A percentile compares a stretch with the other conserved stretches of the same genome.
These are phyloP conservation scores for Echinosophora koreensis DNA, from an alignment of 306 rosid species.

Conservation along the genomic window DNA sequence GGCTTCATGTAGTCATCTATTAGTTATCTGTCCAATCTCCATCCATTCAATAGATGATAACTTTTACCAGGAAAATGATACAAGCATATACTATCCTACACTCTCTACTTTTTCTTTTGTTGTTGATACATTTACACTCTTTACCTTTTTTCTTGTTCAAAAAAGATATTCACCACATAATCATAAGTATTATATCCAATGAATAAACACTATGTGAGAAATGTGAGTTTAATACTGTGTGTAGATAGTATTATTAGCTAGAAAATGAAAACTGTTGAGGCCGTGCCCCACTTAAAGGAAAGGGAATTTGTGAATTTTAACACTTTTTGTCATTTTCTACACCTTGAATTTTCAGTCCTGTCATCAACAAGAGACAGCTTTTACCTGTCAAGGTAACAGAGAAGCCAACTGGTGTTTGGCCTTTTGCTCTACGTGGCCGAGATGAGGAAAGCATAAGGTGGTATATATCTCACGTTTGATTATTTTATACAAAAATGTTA, in stretches of 20 bases:
- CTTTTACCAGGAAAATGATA: constrained; percentile 38
- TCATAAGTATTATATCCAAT: not conserved
- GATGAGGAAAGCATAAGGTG: constrained; percentile 32
- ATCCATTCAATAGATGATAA: constrained; percentile 20
- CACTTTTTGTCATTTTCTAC: constrained; percentile 39
- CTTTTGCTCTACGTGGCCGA: constrained; percentile 29
- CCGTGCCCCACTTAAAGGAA: constrained; percentile 4
- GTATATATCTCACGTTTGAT: too few species aligned
- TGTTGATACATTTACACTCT: too few species aligned
- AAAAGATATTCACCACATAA: not conserved
- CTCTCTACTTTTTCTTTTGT: too few species aligned
- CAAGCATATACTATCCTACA: not conserved
- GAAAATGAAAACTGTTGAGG: constrained; percentile 22
- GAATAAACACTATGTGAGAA: not conserved
- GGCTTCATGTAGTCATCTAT: too few species aligned
- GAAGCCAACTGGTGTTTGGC: constrained; percentile 60
- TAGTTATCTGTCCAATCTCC: too few species aligned
- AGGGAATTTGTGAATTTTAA: constrained; percentile 28
- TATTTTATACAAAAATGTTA: too few species aligned
- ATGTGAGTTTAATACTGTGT: not conserved
- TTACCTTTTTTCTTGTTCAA: not conserved
- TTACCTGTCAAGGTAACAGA: constrained; percentile 45
- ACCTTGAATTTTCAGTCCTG: constrained; percentile 48
- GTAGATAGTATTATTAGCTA: constrained; percentile 35
- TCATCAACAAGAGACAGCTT: constrained; percentile 53